Conservation (phyloP, 2,329 filamentous ascomycete species). For the Paradendryphiella salina region DNA sequence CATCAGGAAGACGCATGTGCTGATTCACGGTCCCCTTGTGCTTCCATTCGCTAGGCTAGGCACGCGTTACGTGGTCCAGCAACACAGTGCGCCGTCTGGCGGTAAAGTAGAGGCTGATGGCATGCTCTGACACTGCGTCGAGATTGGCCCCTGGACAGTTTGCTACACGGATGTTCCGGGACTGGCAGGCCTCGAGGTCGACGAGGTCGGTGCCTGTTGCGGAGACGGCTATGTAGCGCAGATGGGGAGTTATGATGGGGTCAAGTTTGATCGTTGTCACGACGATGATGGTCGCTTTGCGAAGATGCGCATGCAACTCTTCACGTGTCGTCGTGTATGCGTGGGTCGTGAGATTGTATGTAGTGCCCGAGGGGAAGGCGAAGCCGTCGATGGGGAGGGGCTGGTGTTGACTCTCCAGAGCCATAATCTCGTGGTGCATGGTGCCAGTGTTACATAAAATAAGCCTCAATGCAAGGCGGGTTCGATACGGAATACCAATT, state of each 20-base stretch:
- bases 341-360: constrained; percentile 50
- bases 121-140: constrained; percentile 56
- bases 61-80: constrained; percentile 30
- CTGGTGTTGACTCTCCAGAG: constrained; percentile 50
- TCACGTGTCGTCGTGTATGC: constrained; percentile 33
- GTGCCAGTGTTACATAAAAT: constrained; percentile 14
- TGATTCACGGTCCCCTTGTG: constrained; percentile 42
- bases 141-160: constrained; percentile 55
- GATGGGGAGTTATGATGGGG: constrained; percentile 46
- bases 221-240: constrained; percentile 52
- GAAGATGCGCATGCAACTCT: constrained; percentile 48
- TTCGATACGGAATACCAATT: not conserved
- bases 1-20: constrained; percentile 40
- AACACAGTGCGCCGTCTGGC: constrained; percentile 49
- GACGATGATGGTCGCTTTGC: constrained; percentile 54
- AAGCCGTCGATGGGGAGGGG: constrained; percentile 47
- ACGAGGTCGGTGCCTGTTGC: constrained; percentile 55
- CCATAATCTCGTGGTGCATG: constrained; percentile 53
- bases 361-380: constrained; percentile 40
- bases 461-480: not conserved
- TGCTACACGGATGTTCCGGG: constrained; percentile 51
- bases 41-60: constrained; percentile 48
- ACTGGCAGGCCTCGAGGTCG: constrained; percentile 50
- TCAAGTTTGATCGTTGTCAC: constrained; percentile 48
- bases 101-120: constrained; percentile 56